Conservation (phyloP, 179 eudicot species). For the Carnegiea gigantea region DNA sequence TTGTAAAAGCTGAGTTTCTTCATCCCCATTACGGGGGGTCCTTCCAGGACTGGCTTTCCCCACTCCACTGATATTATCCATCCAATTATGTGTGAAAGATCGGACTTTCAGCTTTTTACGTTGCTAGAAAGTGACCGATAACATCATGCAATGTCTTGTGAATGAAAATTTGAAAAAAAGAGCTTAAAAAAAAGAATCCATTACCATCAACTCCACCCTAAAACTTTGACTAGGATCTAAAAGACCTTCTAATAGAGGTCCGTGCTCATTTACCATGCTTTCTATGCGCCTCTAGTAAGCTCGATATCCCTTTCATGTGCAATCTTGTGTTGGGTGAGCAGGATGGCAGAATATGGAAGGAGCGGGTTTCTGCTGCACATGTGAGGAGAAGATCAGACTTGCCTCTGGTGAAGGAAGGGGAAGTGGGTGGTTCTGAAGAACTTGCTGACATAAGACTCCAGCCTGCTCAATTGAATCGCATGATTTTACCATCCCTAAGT, state of each 20-base stretch:
- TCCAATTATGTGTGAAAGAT: background rate
- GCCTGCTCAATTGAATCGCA: conserved; percentile 37
- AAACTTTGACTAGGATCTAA: background rate
- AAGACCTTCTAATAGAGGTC: too few species aligned
- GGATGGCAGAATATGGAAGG: conserved; percentile 78
- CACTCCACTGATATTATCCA: too few species aligned
- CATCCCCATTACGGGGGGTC: too few species aligned
- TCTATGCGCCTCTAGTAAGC: too few species aligned
- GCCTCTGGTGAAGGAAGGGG: conserved; percentile 47
- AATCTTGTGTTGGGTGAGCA: conserved; percentile 18
- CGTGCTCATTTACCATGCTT: too few species aligned
- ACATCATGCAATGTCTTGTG: too few species aligned
- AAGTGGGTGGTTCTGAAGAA: conserved; percentile 31
- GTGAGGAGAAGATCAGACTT: conserved; percentile 53
- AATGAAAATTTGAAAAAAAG: too few species aligned
- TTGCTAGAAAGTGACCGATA: background rate
- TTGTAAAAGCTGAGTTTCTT: too few species aligned
- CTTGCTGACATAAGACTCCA: conserved; percentile 25
- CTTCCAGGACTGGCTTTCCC: too few species aligned
- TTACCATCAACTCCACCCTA: background rate
- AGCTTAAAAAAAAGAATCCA: background rate
- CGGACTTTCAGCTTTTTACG: background rate
- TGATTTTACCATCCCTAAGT: conserved; percentile 66
- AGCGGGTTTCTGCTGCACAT: conserved; percentile 53
- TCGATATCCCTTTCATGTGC: background rate